Base-by-base conservation (phyloP, 2,329 filamentous ascomycete genomes). In the Teratosphaeria destructans region DNA sequence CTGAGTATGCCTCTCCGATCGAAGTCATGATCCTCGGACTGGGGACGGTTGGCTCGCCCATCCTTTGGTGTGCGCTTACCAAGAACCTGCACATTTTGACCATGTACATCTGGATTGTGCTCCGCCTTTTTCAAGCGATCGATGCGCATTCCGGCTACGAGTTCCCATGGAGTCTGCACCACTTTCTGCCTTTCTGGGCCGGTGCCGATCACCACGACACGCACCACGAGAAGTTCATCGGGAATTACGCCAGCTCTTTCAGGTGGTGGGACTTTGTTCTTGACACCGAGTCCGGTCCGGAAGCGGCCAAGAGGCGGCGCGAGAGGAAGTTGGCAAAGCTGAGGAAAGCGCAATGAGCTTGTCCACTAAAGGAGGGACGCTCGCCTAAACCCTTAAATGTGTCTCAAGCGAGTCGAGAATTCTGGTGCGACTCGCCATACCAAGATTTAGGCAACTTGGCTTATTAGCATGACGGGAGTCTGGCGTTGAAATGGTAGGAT, bases 61-160 rank as follows among this genome's bases (percentile, higher is more conserved):
- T 97, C 65, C 64, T 95, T 47, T 94, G 90, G 85, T 90, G 89
- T 69, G 84, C 84, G 54, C 65, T 95, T 70, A 96, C 91, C 53
- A 85, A 86, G 65, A 86, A 99, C 65, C 82, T 99, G 43, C 94
- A 99, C 77, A 89, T 99, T 63, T 74, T 96, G 74, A 99, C 94
- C 70, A 97, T 99, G 92, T 99, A 97, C 78, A 73, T 88, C 65
- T 99, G 94, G 94, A 97, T 99, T 70, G 80, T 90, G 58, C 81
- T 91, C 67, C 91, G 94, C 67, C 81, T 99, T 23, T 95, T 95
- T 83, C 94, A 99, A 80, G 94, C 94, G 70, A 95, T 99, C 73
- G 94, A 99, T 74, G 89, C 94, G 34, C 94, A 99, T 81, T 94
- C 88, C 70, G 94, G 94, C 64, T 99, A 97, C 76, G 94, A 99